Evolutionary conservation across 768 basidiomycete species (phyloP).

Genomic region (Auriscalpium orientale): DNA sequence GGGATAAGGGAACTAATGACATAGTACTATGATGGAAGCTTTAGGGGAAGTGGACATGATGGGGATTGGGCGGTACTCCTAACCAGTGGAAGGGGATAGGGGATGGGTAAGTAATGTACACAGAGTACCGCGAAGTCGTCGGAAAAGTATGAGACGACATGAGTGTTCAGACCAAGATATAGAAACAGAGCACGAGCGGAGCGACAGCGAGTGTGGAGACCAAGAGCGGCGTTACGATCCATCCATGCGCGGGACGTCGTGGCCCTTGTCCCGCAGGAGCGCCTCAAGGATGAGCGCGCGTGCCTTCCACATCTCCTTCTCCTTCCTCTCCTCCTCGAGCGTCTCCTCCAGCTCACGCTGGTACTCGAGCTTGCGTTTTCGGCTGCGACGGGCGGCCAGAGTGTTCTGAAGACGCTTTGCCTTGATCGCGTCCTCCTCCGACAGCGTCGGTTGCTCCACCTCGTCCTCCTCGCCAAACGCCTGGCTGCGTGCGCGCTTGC

Average conservation of each 20-base stretch:
- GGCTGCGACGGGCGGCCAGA: constrained; percentile 72
- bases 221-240: constrained; percentile 17
- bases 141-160: constrained; percentile 10
- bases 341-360: constrained; percentile 55
- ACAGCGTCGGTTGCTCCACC: constrained; percentile 33
- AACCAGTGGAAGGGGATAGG: constrained; percentile 38
- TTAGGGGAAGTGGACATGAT: constrained; percentile 17
- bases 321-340: constrained; percentile 43
- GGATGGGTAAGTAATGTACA: constrained; percentile 26
- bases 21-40: background rate
- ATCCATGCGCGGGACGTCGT: constrained; percentile 45
- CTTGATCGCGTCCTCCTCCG: constrained; percentile 63
- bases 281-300: constrained; percentile 42
- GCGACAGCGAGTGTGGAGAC: background rate
- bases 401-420: constrained; percentile 81
- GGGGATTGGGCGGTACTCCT: constrained; percentile 47
- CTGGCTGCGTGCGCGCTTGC: constrained; percentile 48
- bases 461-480: constrained; percentile 43
- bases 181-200: background rate
- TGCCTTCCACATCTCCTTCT: constrained; percentile 58
- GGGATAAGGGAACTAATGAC: background rate
- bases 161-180: background rate
- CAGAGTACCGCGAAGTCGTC: constrained; percentile 38
- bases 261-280: constrained; percentile 48
- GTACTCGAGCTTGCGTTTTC: constrained; percentile 67